Percentiles rank a stretch among this genome's conserved stretches.
Evolutionary conservation across 2,329 filamentous ascomycete genomes (phyloP).

Genomic region (Fusarium equiseti): DNA sequence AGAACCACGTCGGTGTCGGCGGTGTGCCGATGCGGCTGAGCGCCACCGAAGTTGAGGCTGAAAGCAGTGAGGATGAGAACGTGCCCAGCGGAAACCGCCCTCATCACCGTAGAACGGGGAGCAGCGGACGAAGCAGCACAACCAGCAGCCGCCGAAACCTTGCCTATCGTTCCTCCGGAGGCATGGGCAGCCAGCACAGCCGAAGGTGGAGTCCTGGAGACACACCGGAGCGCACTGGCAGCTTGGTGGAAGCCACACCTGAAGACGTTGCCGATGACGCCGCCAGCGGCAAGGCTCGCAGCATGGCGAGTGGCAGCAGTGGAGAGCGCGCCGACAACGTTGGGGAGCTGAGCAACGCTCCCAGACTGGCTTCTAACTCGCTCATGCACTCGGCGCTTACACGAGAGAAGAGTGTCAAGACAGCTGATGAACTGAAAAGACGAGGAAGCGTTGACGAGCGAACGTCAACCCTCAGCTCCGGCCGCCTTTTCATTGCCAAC

Average conservation of each 20-base stretch:
- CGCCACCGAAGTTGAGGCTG: conserved; percentile 94
- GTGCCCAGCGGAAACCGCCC: conserved; percentile 59
- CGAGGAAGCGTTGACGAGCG: conserved; percentile 87
- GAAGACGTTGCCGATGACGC: conserved; percentile 55
- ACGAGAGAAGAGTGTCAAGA: conserved; percentile 74
- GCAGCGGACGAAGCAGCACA: conserved; percentile 79
- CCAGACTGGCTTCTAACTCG: conserved; percentile 69
- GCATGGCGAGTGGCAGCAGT: conserved; percentile 67
- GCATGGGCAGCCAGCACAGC: conserved; percentile 55
- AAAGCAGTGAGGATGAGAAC: conserved; percentile 83
- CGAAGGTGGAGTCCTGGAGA: conserved; percentile 65
- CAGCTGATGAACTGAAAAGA: conserved; percentile 77
- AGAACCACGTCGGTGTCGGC: conserved; percentile 78
- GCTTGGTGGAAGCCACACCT: conserved; percentile 60
- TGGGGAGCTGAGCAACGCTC: conserved; percentile 64
- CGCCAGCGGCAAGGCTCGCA: conserved; percentile 62
- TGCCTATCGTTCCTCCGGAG: conserved; percentile 65
- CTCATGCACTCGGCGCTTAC: conserved; percentile 68
- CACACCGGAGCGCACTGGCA: conserved; percentile 67
- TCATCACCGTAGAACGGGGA: conserved; percentile 78
- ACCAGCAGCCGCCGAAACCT: conserved; percentile 64
- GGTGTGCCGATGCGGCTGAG: conserved; percentile 92
- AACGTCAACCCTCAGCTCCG: conserved; percentile 78
- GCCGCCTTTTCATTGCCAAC: conserved; percentile 86
- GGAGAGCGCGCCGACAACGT: conserved; percentile 72